Evolutionary conservation across 1,284 basidiomycete species (phyloP).

Genomic region (Tylopilus sp.): DNA sequence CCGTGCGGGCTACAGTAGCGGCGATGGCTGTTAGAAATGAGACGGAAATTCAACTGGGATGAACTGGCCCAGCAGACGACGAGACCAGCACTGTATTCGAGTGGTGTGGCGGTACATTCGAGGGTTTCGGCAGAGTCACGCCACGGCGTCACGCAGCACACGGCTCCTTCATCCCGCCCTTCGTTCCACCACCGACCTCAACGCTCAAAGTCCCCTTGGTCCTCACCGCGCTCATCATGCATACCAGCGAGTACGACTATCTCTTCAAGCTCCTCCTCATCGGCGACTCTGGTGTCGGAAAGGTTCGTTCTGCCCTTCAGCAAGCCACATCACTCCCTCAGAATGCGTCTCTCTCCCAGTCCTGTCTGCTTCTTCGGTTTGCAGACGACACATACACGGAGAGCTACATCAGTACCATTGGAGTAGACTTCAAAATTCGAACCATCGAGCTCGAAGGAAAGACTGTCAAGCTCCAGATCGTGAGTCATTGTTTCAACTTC

Average conservation of each 20-base stretch:
- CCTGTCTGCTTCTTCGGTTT: constrained; percentile 96
- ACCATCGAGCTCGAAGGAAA: constrained; percentile 99
- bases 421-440: constrained; percentile 99
- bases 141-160: constrained; percentile 40
- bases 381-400: constrained; percentile 99
- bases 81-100: too few species aligned
- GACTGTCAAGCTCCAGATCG: constrained; percentile 99
- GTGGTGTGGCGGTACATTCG: too few species aligned
- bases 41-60: too few species aligned
- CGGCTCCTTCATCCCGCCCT: constrained; percentile 31
- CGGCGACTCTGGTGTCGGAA: constrained; percentile 95
- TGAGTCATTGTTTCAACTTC: constrained; percentile 46
- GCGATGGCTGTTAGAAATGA: too few species aligned
- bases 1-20: too few species aligned
- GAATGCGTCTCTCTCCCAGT: constrained; percentile 50
- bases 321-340: constrained; percentile 15
- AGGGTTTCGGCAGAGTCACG: constrained; percentile 25
- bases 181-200: constrained; percentile 19
- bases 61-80: too few species aligned
- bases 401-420: constrained; percentile 98
- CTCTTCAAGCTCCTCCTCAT: constrained; percentile 96
- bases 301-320: constrained; percentile 49
- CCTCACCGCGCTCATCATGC: constrained; percentile 52
- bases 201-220: constrained; percentile 20
- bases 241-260: constrained; percentile 94